Base-by-base conservation (phyloP, 2,329 filamentous ascomycete genomes). In the Orbilia ellipsospora region DNA sequence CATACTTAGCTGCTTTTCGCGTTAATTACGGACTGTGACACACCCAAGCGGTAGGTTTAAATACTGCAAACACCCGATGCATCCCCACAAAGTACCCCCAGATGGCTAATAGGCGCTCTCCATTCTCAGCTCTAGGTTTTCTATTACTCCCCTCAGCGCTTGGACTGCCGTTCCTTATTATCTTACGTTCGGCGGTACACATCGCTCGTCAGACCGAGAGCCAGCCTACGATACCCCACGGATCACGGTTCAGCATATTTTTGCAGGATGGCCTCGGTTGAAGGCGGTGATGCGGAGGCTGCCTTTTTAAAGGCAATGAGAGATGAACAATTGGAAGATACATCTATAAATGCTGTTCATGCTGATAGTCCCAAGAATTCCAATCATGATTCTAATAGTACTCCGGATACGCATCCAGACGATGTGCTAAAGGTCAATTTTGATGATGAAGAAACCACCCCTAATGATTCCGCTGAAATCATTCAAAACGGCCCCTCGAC, bases 391-490 rank as follows among this genome's bases (percentile, higher is more conserved):
- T 69, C 56, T 18, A 48, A 57, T 51, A 61, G 61, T 61, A 69
- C 72, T 45, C 72, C 72, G 26, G 72, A 75, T 57, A 69, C 64
- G 13, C 64, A 75, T 56, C 72, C 72, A 40, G 72, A 75, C 55
- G 72, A 75, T 45, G 64, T 75, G 59, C 72, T 75, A 59, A 75
- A 75, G 57, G 64, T 75, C 72, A 68, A 69, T 65, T 75, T 69
- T 55, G 72, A 75, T 61, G 72, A 75, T 65, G 72, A 75, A 60
- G 64, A 65, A 44, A 28, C 40, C 4, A 59, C 60, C n/a, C 59
- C 64, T 10, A 63, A 65, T 50, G 72, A 69, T 52, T 42, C 57
- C 48, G 40, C 52, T 23, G 61, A 63, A 42, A 45, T 50, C 56
- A 26, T 50, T 12, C 52, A 50, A 23, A 62, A 61, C 40, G 48